Evolutionary conservation across 176 grass and related monocot species (phyloP).

Genomic region (maize (Zea mays)): DNA sequence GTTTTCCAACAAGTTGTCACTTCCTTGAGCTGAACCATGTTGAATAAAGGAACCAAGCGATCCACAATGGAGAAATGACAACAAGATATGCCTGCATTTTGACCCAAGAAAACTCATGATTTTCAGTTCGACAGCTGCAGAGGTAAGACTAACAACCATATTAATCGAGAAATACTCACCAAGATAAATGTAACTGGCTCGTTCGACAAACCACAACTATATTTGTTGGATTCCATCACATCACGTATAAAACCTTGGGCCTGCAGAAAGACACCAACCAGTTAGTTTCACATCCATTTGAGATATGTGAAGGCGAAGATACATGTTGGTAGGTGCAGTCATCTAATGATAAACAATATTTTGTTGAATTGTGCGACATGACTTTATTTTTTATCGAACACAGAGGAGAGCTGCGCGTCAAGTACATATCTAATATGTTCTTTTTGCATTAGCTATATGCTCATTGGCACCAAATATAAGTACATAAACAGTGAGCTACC

Average conservation of each 20-base stretch:
- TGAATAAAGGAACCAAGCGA: slow-evolving; percentile 40
- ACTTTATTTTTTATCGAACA: background rate
- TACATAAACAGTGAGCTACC: background rate
- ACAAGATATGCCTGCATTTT: slow-evolving; percentile 48
- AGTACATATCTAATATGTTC: background rate
- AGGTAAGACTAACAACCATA: background rate
- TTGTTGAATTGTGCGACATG: background rate
- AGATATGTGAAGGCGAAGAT: background rate
- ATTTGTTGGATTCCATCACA: slow-evolving; percentile 51
- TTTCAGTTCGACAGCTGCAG: background rate
- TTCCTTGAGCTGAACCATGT: slow-evolving; percentile 29
- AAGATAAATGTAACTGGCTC: slow-evolving; percentile 37
- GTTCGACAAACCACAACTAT: slow-evolving; percentile 43
- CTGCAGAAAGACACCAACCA: slow-evolving; percentile 37
- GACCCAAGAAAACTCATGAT: background rate
- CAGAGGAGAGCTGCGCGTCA: too few species aligned
- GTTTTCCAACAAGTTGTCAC: slow-evolving; percentile 23
- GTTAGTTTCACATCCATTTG: background rate
- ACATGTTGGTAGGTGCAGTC: background rate
- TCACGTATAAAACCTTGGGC: slow-evolving; percentile 44
- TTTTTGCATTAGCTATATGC: background rate
- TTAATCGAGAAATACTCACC: slow-evolving; percentile 35
- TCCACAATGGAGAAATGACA: slow-evolving; percentile 38
- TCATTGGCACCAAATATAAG: background rate
- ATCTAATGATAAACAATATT: background rate